phyloP scores from a whole-genome alignment of 2,329 filamentous ascomycete species.

The Aspergillus pseudotamarii region DNA sequence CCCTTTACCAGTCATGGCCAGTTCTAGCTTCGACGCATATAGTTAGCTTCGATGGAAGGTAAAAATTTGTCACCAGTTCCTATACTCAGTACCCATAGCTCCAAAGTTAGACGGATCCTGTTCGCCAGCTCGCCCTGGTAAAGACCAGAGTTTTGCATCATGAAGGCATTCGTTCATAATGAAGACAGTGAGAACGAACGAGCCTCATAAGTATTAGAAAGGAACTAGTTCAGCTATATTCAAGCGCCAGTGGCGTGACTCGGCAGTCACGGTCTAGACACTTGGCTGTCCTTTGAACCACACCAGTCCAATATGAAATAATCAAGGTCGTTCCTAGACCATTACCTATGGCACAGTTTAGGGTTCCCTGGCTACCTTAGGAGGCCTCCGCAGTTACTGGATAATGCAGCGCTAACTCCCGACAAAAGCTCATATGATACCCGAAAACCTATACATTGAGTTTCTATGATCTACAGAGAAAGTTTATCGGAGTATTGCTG shows the following conservation, averaged over 20 bases:
- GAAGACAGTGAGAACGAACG: neutral
- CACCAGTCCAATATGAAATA: neutral
- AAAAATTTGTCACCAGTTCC: neutral
- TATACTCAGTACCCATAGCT: too few species aligned
- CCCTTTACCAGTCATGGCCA: neutral
- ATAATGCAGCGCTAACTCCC: neutral
- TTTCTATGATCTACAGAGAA: neutral
- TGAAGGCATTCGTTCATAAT: neutral
- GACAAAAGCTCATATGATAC: neutral
- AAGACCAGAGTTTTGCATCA: neutral
- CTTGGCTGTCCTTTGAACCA: neutral
- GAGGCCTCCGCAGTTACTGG: neutral
- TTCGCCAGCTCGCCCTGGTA: neutral
- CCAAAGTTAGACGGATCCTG: neutral
- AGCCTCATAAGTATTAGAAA: neutral
- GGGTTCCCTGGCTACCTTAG: neutral
- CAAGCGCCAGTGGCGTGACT: constrained; percentile 2
- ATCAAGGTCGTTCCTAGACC: neutral
- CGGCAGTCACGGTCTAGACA: neutral
- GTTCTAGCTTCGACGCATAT: constrained; percentile 6
- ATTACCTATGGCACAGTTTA: neutral
- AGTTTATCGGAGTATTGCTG: neutral
- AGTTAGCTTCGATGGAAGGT: neutral
- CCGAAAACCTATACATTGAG: neutral
- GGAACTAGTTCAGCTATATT: neutral